Evolutionary conservation across 129 eudicot genomes (phyloP).

Genomic region (Flaveria linearis): DNA sequence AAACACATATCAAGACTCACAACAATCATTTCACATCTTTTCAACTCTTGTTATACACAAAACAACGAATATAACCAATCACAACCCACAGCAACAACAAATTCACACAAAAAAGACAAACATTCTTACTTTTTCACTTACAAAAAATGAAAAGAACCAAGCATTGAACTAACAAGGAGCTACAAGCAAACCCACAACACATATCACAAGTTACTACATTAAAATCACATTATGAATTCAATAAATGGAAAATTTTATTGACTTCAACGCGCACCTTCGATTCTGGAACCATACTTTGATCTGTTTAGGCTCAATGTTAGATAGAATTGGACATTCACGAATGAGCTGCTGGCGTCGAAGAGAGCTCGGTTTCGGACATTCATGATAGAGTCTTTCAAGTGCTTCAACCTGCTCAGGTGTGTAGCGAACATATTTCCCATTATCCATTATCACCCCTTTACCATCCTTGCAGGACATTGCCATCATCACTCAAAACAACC

Average conservation of each 20-base stretch:
- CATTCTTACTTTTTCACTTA: not conserved
- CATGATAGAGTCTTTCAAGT: slow-evolving; percentile 45
- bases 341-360: slow-evolving; percentile 41
- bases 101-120: not conserved
- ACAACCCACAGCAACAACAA: slow-evolving; percentile 2
- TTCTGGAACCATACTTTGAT: slow-evolving; percentile 51
- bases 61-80: not conserved
- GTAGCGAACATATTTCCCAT: slow-evolving; percentile 39
- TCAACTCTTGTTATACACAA: not conserved
- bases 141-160: not conserved
- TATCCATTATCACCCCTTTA: slow-evolving; percentile 42
- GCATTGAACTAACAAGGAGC: not conserved
- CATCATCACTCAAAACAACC: slow-evolving; percentile 23
- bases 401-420: slow-evolving; percentile 50
- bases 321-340: slow-evolving; percentile 43
- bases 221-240: not conserved
- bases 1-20: not conserved
- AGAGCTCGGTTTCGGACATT: slow-evolving; percentile 40
- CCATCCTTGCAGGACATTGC: slow-evolving; percentile 41
- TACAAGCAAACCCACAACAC: slow-evolving; percentile 9
- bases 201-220: not conserved
- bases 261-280: slow-evolving; percentile 36
- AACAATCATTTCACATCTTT: not conserved
- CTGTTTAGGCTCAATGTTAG: slow-evolving; percentile 43
- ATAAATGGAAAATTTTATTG: not conserved